Evolutionary conservation across 176 grass and related monocot species (phyloP), one percentile per base, ranked within the genome.

Genomic region (Musa troglodytarum): DNA sequence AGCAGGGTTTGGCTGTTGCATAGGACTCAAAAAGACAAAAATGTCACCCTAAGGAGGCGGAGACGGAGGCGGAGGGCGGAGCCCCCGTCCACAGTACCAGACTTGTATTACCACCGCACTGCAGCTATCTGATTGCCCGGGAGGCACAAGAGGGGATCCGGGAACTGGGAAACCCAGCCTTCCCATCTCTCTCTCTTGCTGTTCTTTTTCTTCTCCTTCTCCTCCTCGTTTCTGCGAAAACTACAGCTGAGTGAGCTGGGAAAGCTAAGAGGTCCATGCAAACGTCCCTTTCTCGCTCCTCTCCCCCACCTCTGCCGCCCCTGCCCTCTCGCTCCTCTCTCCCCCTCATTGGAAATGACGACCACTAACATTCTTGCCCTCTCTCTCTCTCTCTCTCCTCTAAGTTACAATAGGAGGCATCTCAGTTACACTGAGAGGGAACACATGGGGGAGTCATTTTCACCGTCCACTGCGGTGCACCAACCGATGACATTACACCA

Each of bases 21-120:
- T 71, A 55, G 63, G 81, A 77, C 67, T 81, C 73, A 81, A 67
- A 51, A 67, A 59, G 77, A 76, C 76, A 72, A 85, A 82, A 78
- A 26, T 71, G 68, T 57, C 79, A 11, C 81, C 73, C 53, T 19
- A 50, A 74, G 12, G 21, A 78, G 50, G 53, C 25, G 54, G 77
- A 83, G 79, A 72, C 75, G 71, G 73, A 61, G 75, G 76, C 24
- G 78, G 81, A 74, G 84, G 70, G 71, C 68, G 55, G 70, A 58
- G 69, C 49, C 52, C 71, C 75, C 65, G 57, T 69, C 68, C 53
- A 78, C 78, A 77, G 77, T 81, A 16, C 68, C 68, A 19, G 68
- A 72, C 54, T 71, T 53, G 17, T 75, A 59, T 8, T 71, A 71
- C 34, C 51, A 51, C 43, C 49, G 49, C 68, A 51, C 68, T 71